These are phyloP conservation scores for Aspergillus clavatus DNA, from an alignment of 2,329 filamentous ascomycete species.

Conservation along the genomic window DNA sequence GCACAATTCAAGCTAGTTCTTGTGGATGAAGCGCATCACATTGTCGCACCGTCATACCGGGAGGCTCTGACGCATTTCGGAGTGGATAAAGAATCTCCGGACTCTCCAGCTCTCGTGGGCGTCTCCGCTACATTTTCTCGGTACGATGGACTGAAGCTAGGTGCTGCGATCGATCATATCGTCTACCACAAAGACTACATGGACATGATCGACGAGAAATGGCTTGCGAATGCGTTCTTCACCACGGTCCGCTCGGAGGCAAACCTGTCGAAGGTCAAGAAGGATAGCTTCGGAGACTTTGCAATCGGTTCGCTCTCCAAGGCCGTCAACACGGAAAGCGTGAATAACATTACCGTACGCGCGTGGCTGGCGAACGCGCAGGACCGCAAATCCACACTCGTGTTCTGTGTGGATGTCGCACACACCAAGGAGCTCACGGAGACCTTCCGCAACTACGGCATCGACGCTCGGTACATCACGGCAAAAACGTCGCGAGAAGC, in stretches of 20 bases:
- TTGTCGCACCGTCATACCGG: constrained; percentile 78
- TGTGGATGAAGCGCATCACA: constrained; percentile 96
- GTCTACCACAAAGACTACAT: constrained; percentile 87
- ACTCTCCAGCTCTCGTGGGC: constrained; percentile 68
- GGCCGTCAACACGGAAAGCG: constrained; percentile 73
- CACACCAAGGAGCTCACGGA: constrained; percentile 73
- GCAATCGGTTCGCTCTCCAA: constrained; percentile 69
- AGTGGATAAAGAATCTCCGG: constrained; percentile 49
- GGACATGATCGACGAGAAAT: constrained; percentile 82
- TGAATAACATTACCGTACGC: constrained; percentile 79
- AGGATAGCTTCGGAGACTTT: constrained; percentile 69
- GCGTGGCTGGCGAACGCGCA: constrained; percentile 76
- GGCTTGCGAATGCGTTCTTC: constrained; percentile 88
- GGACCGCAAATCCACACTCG: constrained; percentile 75
- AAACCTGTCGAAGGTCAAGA: constrained; percentile 68
- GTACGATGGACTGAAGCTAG: constrained; percentile 77
- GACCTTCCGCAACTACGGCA: constrained; percentile 69
- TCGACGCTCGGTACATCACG: constrained; percentile 84
- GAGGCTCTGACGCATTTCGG: constrained; percentile 73
- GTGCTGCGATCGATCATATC: constrained; percentile 85
- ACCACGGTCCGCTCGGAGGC: constrained; percentile 83
- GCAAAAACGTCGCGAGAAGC: constrained; percentile 68
- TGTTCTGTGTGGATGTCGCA: constrained; percentile 87
- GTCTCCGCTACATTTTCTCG: constrained; percentile 80
- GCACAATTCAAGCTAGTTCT: constrained; percentile 78